These are phyloP conservation scores for Umbellularia californica DNA, from an alignment of 164 flowering plant species.

Conservation along the genomic window DNA sequence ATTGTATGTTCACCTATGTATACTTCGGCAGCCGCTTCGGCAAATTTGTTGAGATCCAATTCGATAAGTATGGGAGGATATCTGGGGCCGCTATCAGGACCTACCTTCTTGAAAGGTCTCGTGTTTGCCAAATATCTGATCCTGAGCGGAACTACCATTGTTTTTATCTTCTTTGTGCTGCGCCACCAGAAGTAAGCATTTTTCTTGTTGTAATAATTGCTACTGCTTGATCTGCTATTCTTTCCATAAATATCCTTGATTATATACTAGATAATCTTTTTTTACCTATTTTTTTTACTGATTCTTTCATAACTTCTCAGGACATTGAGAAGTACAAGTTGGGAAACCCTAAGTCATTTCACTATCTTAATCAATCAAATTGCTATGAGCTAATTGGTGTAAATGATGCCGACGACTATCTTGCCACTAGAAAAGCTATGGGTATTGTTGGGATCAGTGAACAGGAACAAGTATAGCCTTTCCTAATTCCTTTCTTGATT, in stretches of 20 bases:
- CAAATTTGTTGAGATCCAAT: conserved; percentile 86
- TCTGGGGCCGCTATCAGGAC: conserved; percentile 88
- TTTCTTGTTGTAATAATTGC: neutral
- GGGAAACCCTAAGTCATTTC: conserved; percentile 81
- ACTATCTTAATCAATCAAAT: conserved; percentile 82
- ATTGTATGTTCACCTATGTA: neutral
- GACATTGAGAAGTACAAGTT: conserved; percentile 70
- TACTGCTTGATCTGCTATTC: neutral
- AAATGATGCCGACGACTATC: conserved; percentile 68
- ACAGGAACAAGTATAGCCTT: conserved; percentile 58
- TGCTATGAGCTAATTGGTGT: conserved; percentile 75
- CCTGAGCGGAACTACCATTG: conserved; percentile 86
- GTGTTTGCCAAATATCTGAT: conserved; percentile 85
- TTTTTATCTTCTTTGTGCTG: conserved; percentile 84
- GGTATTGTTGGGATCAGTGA: conserved; percentile 72
- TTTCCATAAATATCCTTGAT: neutral
- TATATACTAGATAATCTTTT: neutral
- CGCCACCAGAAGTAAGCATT: conserved; percentile 59
- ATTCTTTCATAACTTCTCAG: conserved; percentile 24
- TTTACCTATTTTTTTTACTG: neutral
- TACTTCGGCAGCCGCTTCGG: conserved; percentile 70
- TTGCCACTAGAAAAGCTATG: conserved; percentile 84
- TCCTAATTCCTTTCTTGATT: neutral
- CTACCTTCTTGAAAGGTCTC: conserved; percentile 80
- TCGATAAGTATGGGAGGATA: conserved; percentile 67